These are phyloP conservation scores for Mycena amicta DNA, from an alignment of 768 basidiomycete species.

Conservation along the genomic window DNA sequence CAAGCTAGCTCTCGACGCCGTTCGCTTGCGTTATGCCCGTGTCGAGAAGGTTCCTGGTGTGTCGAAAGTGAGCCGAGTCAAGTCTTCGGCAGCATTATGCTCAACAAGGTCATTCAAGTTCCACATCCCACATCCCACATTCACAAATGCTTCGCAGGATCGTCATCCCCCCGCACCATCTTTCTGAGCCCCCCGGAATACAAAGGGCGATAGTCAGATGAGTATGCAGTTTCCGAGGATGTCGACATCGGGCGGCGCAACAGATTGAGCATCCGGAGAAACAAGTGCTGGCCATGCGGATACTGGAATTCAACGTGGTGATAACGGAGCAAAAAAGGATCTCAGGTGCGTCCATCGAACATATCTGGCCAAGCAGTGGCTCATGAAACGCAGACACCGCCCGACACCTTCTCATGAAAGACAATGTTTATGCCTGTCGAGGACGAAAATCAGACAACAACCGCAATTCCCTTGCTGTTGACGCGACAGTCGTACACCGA, in stretches of 20 bases:
- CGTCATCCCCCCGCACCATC: constrained; percentile 82
- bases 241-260: constrained; percentile 91
- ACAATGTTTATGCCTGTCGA: constrained; percentile 90
- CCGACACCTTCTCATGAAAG: constrained; percentile 85
- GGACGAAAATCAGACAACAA: constrained; percentile 99
- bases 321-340: constrained; percentile 99
- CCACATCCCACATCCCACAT: too few relatives aligned
- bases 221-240: constrained; percentile 98
- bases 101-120: constrained; percentile 99
- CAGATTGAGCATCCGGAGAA: constrained; percentile 98
- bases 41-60: constrained; percentile 97
- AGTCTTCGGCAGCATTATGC: constrained; percentile 89
- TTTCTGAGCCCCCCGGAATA: constrained; percentile 94
- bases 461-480: constrained; percentile 92
- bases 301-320: constrained; percentile 90
- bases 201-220: constrained; percentile 96
- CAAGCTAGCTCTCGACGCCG: constrained; percentile 87
- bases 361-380: background rate
- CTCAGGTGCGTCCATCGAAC: constrained; percentile 63
- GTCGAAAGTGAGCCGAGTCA: constrained; percentile 93
- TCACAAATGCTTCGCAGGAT: constrained; percentile 95
- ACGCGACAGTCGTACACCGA: constrained; percentile 96
- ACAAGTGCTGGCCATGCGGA: constrained; percentile 77
- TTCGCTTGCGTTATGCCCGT: constrained; percentile 91
- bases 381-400: constrained; percentile 70